Evolutionary conservation across 345 rosid genomes (phyloP).

Genomic region (Anacardium occidentale): DNA sequence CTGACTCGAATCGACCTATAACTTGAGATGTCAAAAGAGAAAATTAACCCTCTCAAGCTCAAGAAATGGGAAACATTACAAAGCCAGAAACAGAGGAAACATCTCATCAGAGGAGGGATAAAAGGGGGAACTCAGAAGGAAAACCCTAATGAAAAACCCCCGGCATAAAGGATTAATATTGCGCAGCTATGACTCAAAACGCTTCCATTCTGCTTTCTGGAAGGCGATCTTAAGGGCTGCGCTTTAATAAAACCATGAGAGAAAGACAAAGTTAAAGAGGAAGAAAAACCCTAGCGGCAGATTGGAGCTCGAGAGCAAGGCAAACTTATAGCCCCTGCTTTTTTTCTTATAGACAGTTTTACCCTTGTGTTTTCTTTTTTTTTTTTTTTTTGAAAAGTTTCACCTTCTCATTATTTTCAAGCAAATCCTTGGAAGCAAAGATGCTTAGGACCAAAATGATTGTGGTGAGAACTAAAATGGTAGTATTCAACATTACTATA

Average conservation of each 20-base stretch:
- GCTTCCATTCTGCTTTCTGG: constrained; percentile 44
- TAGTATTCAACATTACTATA: too few species aligned
- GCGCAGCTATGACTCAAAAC: constrained; percentile 65
- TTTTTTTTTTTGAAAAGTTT: too few species aligned
- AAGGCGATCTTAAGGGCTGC: constrained; percentile 67
- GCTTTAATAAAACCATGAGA: constrained; percentile 7
- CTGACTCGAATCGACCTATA: constrained; percentile 8
- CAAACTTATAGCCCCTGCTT: too few species aligned
- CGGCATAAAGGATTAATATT: constrained; percentile 17
- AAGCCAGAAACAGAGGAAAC: constrained; percentile 14
- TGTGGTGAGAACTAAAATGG: too few species aligned
- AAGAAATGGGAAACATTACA: background rate
- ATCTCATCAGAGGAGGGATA: constrained; percentile 20
- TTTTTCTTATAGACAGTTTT: too few species aligned
- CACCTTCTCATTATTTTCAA: too few species aligned
- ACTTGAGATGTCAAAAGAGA: constrained; percentile 10
- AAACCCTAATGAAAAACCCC: constrained; percentile 48
- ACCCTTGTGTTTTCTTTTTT: too few species aligned
- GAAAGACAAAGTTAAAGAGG: background rate
- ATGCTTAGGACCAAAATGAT: too few species aligned
- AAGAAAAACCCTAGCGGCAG: background rate
- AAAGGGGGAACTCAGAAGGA: constrained; percentile 33
- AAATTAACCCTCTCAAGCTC: background rate
- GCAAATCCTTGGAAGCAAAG: too few species aligned
- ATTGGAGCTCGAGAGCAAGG: too few species aligned